Evolutionary conservation across 2,329 filamentous ascomycete genomes (phyloP).

Genomic region (Neoarthrinium moseri): DNA sequence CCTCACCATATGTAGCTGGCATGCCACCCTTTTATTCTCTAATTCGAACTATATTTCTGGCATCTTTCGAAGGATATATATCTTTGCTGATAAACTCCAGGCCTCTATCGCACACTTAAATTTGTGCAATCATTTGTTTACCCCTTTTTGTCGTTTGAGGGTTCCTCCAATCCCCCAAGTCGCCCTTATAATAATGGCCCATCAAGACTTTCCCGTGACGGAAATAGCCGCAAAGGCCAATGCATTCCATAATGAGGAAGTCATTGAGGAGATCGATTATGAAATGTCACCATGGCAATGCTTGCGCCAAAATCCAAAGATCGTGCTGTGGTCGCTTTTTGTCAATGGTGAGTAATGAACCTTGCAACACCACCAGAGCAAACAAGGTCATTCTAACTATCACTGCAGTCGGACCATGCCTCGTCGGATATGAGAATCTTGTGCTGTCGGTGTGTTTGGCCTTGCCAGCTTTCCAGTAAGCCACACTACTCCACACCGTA

Average conservation of each 20-base stretch:
- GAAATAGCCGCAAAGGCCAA: no score
- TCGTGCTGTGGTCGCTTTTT: conserved; percentile 6
- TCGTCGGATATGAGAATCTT: conserved; percentile 10
- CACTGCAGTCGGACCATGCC: conserved; percentile 2
- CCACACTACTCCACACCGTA: not conserved
- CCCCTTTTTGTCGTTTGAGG: no score
- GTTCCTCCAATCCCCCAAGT: no score
- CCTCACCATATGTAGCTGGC: no score
- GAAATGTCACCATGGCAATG: conserved; percentile 7
- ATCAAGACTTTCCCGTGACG: no score
- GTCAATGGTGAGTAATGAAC: conserved; percentile 3
- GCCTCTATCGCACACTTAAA: no score
- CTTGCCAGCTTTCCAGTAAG: conserved; percentile 9
- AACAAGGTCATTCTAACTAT: not conserved
- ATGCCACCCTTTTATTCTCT: no score
- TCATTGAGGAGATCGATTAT: conserved; percentile 5
- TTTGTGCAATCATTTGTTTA: no score
- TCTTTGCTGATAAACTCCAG: no score
- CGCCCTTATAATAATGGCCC: no score
- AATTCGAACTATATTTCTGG: no score
- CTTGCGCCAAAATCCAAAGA: conserved; percentile 6
- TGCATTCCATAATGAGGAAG: conserved; percentile 1
- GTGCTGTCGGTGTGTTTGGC: conserved; percentile 9
- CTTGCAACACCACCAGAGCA: not conserved
- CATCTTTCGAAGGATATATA: no score